Base-by-base conservation (phyloP, 495 filamentous ascomycete genomes). In the Hyaloscypha hepaticicola region DNA sequence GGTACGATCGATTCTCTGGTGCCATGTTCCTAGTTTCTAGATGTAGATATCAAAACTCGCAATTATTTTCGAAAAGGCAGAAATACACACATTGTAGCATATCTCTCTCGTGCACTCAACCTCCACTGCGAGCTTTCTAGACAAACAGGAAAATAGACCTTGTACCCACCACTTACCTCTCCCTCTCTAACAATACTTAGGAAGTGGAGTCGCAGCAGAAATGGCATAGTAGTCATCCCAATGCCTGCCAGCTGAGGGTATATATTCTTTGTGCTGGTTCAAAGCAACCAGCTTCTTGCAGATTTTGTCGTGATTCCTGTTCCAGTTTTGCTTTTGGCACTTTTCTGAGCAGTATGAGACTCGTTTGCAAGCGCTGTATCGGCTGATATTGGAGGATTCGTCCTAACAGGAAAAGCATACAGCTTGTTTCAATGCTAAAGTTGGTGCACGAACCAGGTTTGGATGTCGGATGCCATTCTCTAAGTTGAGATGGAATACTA, bases 351-450 rank as follows among this genome's bases (percentile, higher is more conserved):
- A 65, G 28, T 65, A 66, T 45, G 58, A 60, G 31, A 61, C 64
- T 11, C 64, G 64, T 66, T 61, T 66, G 50, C 64, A 66, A 55
- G 64, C 64, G 31, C 56, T 34, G 28, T 57, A 66, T 48, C 55
- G 57, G n/a, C 57, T 60, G 16, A 66, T 26, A 29, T 60, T 61
- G 21, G 45, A 41, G 28, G 64, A 53, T 50, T 49, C 26, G 31
- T 60, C 24, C 38, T 25, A 49, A 49, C 64, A 66, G 48, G 31
- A 52, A 61, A 41, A 66, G 50, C 64, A 66, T 34, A 61, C 1
- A 41, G 56, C 57, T 55, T 56, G 48, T 48, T 61, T 60, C 19
- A 66, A 31, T 9, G 64, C 64, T 24, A 66, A 55, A 63, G 38
- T 41, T 41, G 38, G 38, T 8, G 38, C 38, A 2, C 19, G 38